Base-by-base conservation (phyloP, 495 filamentous ascomycete species). In the Apiosordaria backusii region DNA sequence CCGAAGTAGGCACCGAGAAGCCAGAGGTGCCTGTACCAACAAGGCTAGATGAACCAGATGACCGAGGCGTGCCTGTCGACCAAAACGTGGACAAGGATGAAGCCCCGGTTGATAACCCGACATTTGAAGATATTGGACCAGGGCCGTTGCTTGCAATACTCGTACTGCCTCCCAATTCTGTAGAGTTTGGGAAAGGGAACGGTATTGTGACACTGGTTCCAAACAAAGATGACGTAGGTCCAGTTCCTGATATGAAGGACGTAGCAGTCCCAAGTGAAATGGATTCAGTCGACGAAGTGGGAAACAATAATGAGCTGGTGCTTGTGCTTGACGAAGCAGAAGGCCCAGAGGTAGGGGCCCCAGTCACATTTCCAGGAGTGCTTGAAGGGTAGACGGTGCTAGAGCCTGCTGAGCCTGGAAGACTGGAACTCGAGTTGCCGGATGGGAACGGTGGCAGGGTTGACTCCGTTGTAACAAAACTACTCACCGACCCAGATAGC, bases 141-240 rank as follows among this genome's bases (percentile, higher is more conserved):
- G n/a, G 22, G 5, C 57, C 16, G 21, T 22, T 61, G 18, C 27
- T 61, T 19, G 26, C 59, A n/a, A 27, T 61, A 15, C 26, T 45
- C 18, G 26, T n/a, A 15, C 18, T 45, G 27, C 25, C 26, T 18
- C 59, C 21, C 1, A 27, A 61, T 61, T 18, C 26, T 15, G 59
- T 61, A 15, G 59, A 61, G 59, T 61, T 61, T 45, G 59, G 59
- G 27, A 45, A 45, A 0, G 59, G 27, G 24, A 35, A 61, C 10
- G 35, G 35, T 45, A 45, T 45, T 45, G 35, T 45, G 3, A 45
- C 35, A 45, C 35, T 45, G 35, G 35, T 45, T 13, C 35, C 35
- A 59, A 18, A 5, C 22, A 5, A 16, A 6, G 23, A 59, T 1
- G 57, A 27, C 21, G 53, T 21, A 22, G 16, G 22, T 25, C 5